Percentiles rank a stretch among this genome's conserved stretches.
Conservation (phyloP, 169 alveolate genomes). For the Theileria orientalis region DNA sequence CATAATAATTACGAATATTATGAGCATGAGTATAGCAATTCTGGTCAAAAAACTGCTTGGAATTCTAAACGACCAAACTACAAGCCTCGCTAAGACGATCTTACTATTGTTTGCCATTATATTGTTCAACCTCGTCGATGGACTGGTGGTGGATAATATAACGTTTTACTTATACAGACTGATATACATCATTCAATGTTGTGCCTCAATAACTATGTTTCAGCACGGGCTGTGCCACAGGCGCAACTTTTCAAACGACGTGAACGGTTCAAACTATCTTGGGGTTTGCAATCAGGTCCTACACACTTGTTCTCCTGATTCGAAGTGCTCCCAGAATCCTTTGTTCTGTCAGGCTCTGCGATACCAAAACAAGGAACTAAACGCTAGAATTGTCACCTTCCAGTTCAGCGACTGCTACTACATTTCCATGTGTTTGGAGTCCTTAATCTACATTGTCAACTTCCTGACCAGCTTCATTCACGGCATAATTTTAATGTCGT, state of each 20-base stretch:
- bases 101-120: not conserved
- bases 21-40: slow-evolving; percentile 26
- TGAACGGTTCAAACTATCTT: not conserved
- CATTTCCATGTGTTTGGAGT: slow-evolving; percentile 25
- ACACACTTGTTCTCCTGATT: not conserved
- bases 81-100: not conserved
- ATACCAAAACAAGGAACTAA: slow-evolving; percentile 39
- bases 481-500: slow-evolving; percentile 27
- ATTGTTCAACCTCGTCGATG: slow-evolving; percentile 14
- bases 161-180: slow-evolving; percentile 39
- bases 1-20: slow-evolving; percentile 4
- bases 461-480: slow-evolving; percentile 5
- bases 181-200: slow-evolving; percentile 21
- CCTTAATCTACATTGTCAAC: slow-evolving; percentile 9
- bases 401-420: slow-evolving; percentile 22
- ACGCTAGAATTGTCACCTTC: slow-evolving; percentile 32
- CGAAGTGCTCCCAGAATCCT: slow-evolving; percentile 35
- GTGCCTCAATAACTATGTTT: slow-evolving; percentile 43
- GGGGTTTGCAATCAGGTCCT: not conserved
- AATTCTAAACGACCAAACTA: not conserved
- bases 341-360: slow-evolving; percentile 47
- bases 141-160: slow-evolving; percentile 27
- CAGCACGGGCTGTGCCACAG: slow-evolving; percentile 59
- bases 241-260: not conserved
- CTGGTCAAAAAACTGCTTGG: not conserved